Percentiles rank a stretch among this genome's conserved stretches.
These are phyloP conservation scores for Wickerhamiella dianesei DNA, from an alignment of 805 yeast genomes.

Conservation along the genomic window DNA sequence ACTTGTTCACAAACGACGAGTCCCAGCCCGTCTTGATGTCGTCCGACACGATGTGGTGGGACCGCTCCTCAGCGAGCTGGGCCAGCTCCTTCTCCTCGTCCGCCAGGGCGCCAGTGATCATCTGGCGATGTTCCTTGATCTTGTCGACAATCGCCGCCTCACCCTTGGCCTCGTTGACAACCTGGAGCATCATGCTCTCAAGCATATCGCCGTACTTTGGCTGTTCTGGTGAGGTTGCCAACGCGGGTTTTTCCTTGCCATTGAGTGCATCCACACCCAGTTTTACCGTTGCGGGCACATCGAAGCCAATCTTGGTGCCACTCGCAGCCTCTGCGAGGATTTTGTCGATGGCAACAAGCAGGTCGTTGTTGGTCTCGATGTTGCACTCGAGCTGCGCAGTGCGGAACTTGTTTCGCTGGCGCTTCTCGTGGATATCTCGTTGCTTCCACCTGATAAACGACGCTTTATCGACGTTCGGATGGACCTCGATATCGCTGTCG, in stretches of 20 bases:
- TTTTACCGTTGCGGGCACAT: constrained; percentile 17
- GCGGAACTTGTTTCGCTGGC: constrained; percentile 66
- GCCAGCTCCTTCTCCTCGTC: constrained; percentile 54
- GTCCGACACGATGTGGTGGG: constrained; percentile 68
- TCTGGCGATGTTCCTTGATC: constrained; percentile 44
- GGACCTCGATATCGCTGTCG: constrained; percentile 94
- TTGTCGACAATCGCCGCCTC: constrained; percentile 23
- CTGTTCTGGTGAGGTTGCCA: constrained; percentile 22
- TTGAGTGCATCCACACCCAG: constrained; percentile 17
- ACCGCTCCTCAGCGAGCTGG: constrained; percentile 55
- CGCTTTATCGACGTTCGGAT: constrained; percentile 89
- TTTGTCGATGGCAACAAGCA: constrained; percentile 60
- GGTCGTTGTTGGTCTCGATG: constrained; percentile 61
- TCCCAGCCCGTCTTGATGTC: constrained; percentile 90
- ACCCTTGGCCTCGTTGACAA: constrained; percentile 44
- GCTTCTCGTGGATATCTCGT: constrained; percentile 88
- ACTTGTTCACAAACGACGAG: constrained; percentile 63
- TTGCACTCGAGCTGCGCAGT: constrained; percentile 65
- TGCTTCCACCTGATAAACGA: constrained; percentile 95
- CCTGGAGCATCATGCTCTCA: constrained; percentile 72
- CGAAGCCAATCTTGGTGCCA: constrained; percentile 18
- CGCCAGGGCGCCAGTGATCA: constrained; percentile 40
- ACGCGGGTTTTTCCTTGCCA: constrained; percentile 21
- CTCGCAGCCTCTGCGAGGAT: constrained; percentile 32
- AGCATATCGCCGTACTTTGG: constrained; percentile 80